Conservation (phyloP, 2,329 filamentous ascomycete genomes). For the Ophiostoma montium region DNA sequence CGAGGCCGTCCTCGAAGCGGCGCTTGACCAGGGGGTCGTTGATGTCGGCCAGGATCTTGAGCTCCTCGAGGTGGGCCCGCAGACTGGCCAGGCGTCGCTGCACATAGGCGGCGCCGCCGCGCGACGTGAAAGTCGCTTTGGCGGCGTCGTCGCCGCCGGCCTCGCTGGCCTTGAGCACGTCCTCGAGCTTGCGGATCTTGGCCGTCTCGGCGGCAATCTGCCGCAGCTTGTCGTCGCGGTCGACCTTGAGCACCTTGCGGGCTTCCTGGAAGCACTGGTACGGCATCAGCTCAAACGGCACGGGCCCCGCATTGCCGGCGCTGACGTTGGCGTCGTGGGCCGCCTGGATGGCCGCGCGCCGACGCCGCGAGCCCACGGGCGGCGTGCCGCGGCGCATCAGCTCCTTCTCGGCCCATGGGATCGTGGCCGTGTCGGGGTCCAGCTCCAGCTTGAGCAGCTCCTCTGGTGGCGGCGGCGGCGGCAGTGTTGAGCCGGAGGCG, state of each 20-base stretch:
- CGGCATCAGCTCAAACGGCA: conserved; percentile 86
- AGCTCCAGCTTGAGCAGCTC: conserved; percentile 27
- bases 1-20: conserved; percentile 79
- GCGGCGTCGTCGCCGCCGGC: conserved; percentile 31
- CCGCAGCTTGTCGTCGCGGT: conserved; percentile 67
- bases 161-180: conserved; percentile 20
- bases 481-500: conserved; percentile 13
- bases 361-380: conserved; percentile 72
- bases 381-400: conserved; percentile 54
- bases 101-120: conserved; percentile 50
- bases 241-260: conserved; percentile 63
- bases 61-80: conserved; percentile 54
- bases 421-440: conserved; percentile 56
- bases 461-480: conserved; percentile 2
- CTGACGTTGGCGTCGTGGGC: neutral
- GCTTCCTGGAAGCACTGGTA: conserved; percentile 99
- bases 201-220: conserved; percentile 53
- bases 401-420: conserved; percentile 47
- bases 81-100: conserved; percentile 55
- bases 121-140: conserved; percentile 38
- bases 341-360: conserved; percentile 53
- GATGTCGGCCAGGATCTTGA: conserved; percentile 85
- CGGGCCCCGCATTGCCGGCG: conserved; percentile 32
- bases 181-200: conserved; percentile 54
- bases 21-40: conserved; percentile 92